Percentiles rank a stretch among this genome's conserved stretches.
phyloP scores from a whole-genome alignment of 2,329 filamentous ascomycete genomes.

The Canariomyces notabilis region DNA sequence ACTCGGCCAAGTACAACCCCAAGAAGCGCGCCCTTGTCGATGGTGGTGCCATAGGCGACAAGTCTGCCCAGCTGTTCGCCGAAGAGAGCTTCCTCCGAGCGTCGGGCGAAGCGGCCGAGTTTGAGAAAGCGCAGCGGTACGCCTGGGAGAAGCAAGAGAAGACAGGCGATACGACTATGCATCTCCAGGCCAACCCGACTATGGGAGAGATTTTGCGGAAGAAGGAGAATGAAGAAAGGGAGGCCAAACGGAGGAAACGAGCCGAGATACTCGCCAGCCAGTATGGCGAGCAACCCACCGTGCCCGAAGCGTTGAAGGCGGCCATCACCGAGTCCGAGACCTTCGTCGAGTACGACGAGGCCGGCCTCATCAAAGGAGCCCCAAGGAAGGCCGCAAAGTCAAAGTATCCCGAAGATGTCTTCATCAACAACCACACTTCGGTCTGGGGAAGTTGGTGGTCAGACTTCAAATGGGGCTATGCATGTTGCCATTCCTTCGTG shows the following conservation, averaged over 20 bases:
- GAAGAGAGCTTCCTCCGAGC: slow-evolving; percentile 89
- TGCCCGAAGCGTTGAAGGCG: slow-evolving; percentile 58
- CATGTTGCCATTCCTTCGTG: slow-evolving; percentile 86
- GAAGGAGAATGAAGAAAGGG: slow-evolving; percentile 69
- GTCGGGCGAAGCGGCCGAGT: slow-evolving; percentile 87
- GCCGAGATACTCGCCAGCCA: slow-evolving; percentile 45
- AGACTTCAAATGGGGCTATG: slow-evolving; percentile 91
- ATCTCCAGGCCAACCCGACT: slow-evolving; percentile 94
- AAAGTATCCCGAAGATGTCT: slow-evolving; percentile 85
- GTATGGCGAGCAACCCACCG: slow-evolving; percentile 46
- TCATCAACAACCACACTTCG: slow-evolving; percentile 84
- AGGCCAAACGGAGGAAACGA: slow-evolving; percentile 62
- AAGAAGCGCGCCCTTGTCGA: slow-evolving; percentile 92
- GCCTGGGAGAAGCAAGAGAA: slow-evolving; percentile 94
- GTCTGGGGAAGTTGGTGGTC: slow-evolving; percentile 99
- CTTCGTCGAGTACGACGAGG: slow-evolving; percentile 93
- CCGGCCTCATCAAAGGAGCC: slow-evolving; percentile 82
- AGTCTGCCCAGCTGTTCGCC: slow-evolving; percentile 75
- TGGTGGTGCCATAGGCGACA: slow-evolving; percentile 72
- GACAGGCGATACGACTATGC: slow-evolving; percentile 70
- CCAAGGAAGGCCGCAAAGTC: slow-evolving; percentile 72
- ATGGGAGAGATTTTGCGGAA: slow-evolving; percentile 80
- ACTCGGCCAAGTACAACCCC: slow-evolving; percentile 96
- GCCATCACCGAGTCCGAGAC: slow-evolving; percentile 74
- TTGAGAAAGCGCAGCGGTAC: slow-evolving; percentile 81